A percentile compares a stretch with the other conserved stretches of the same genome.
Evolutionary conservation across 2,329 filamentous ascomycete species (phyloP).

Genomic region (Lachnellula subtilissima): DNA sequence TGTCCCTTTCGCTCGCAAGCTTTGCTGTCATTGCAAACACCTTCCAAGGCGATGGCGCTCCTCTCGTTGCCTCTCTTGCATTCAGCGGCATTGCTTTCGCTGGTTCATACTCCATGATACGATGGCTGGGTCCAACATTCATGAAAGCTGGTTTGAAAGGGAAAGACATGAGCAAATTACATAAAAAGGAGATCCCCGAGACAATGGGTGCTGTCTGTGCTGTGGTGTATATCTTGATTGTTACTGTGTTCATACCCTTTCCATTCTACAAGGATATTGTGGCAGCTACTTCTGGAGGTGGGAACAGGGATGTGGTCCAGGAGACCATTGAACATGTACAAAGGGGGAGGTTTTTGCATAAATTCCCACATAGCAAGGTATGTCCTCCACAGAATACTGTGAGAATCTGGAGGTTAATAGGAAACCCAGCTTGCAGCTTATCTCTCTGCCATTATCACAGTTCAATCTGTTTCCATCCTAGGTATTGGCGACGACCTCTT

Average conservation of each 20-base stretch:
- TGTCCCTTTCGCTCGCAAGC: conserved; percentile 64
- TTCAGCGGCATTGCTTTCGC: conserved; percentile 82
- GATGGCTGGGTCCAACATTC: conserved; percentile 89
- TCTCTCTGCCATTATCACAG: conserved; percentile 85
- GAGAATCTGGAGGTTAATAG: background rate
- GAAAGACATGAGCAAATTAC: conserved; percentile 76
- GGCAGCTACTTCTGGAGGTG: conserved; percentile 86
- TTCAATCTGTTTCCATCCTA: conserved; percentile 85
- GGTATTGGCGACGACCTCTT: conserved; percentile 95
- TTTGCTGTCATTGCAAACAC: conserved; percentile 73
- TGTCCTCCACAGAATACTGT: background rate
- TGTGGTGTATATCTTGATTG: conserved; percentile 80
- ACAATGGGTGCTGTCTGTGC: conserved; percentile 95
- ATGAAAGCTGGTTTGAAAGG: conserved; percentile 85
- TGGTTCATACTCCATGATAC: conserved; percentile 77
- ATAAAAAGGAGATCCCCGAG: conserved; percentile 78
- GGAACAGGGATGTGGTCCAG: conserved; percentile 81
- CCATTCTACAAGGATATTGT: conserved; percentile 98
- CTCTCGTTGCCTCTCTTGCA: conserved; percentile 80
- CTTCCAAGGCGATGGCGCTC: conserved; percentile 77
- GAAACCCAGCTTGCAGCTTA: conserved; percentile 76
- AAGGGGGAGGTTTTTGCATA: conserved; percentile 78
- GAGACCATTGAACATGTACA: conserved; percentile 41
- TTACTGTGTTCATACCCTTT: conserved; percentile 93
- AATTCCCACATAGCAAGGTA: conserved; percentile 93